Base-by-base conservation (phyloP, 1,284 basidiomycete species). In the Naganishia cerealis region DNA sequence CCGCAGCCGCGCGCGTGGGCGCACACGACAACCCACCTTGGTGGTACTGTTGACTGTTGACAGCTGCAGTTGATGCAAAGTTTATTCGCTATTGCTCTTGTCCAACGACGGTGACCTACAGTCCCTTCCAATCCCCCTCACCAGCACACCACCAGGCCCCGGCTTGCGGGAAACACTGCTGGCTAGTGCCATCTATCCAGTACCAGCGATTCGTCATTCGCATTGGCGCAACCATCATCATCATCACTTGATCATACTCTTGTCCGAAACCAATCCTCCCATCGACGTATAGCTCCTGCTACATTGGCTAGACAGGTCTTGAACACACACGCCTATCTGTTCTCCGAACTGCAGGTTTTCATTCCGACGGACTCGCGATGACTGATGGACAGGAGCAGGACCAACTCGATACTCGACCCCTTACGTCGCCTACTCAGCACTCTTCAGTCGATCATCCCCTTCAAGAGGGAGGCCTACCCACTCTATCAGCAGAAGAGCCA, bases 361-460 rank as follows among this genome's bases (percentile, higher is more conserved):
- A 1, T 24, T 24, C 24, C 46, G n/a, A 50, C 46, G 50, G 38
- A 40, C 38, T 21, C 15, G 16, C 18, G 38, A 63, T 63, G 61
- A 33, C 50, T 38, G 50, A 63, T 52, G 61, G 53, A 63, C 50
- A 54, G 38, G 18, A 53, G 33, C 38, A 12, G 50, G 61, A 54
- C 38, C 46, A 50, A 50, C n/a, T 24, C n/a, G 46, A 50, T 10
- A 50, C 21, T 50, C 21, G 21, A 24, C 21, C 46, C 7, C 46
- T 24, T 8, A 24, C 8, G 7, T 9, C n/a, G 46, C 9, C 46
- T 50, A 15, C 9, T 50, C 46, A 24, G 21, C n/a, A 21, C 24
- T 50, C 46, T 3, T 8, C 24, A 21, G n/a, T 50, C 21, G 24
- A 8, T 24, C 46, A 50, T 50, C 46, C 46, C 9, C 46, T 50